Percentiles rank a stretch among this genome's conserved stretches.
phyloP scores from a whole-genome alignment of 2,329 filamentous ascomycete species.

The Clarireedia sp. region DNA sequence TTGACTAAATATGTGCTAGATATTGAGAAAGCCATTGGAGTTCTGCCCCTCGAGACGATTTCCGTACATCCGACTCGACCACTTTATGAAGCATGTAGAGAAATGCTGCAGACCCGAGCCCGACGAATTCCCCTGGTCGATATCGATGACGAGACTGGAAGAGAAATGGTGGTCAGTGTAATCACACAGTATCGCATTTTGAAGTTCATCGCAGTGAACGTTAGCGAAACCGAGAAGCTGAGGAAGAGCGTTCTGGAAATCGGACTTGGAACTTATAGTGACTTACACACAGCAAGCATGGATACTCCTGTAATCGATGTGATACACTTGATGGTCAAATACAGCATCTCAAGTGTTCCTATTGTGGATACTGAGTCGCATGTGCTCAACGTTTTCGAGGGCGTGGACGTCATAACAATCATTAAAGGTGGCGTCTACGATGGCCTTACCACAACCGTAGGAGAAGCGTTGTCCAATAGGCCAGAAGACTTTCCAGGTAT shows the following conservation, averaged over 20 bases:
- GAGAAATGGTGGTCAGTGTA: slow-evolving; percentile 90
- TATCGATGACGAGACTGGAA: slow-evolving; percentile 84
- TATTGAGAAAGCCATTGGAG: slow-evolving; percentile 89
- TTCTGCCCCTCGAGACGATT: slow-evolving; percentile 83
- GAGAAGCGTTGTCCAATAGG: slow-evolving; percentile 79
- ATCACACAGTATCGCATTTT: slow-evolving; percentile 97
- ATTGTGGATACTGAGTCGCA: slow-evolving; percentile 72
- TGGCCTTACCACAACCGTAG: slow-evolving; percentile 76
- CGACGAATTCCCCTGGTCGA: slow-evolving; percentile 91
- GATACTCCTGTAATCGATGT: slow-evolving; percentile 86
- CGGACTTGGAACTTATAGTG: slow-evolving; percentile 73
- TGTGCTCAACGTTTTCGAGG: slow-evolving; percentile 94
- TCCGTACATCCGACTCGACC: slow-evolving; percentile 89
- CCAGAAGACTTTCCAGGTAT: slow-evolving; percentile 91
- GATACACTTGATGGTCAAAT: slow-evolving; percentile 84
- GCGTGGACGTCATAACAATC: slow-evolving; percentile 91
- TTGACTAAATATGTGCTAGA: slow-evolving; percentile 45
- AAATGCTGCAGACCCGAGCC: slow-evolving; percentile 89
- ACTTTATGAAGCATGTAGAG: slow-evolving; percentile 88
- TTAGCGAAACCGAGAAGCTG: slow-evolving; percentile 72
- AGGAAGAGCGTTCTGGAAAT: slow-evolving; percentile 83
- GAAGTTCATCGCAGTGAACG: slow-evolving; percentile 97
- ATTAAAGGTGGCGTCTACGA: slow-evolving; percentile 93
- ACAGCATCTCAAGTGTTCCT: slow-evolving; percentile 90
- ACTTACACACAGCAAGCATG: slow-evolving; percentile 80